Evolutionary conservation across 139 green algal genomes (phyloP), one percentile per base, ranked within the genome.

Genomic region (Chlorella vulgaris): DNA sequence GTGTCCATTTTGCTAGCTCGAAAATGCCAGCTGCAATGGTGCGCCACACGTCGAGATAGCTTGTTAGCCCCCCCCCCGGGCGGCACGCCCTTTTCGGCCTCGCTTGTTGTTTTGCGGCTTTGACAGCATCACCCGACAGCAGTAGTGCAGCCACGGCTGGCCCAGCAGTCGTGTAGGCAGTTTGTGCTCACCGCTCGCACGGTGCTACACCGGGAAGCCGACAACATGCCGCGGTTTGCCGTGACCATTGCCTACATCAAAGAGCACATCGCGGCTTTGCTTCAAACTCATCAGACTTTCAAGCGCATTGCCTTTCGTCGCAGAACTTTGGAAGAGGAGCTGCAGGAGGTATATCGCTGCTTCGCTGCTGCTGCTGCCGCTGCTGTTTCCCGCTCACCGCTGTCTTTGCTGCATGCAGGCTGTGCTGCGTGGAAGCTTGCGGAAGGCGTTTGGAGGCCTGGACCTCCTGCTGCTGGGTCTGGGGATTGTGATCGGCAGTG

Each of bases 261-360:
- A 10, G 69, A 88, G 8, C 85, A 78, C 50, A 38, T 39, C 7
- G 24, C 36, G 3, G 84, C 55, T 3, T 4, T 88, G 29, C 51
- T 36, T 7, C 39, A 84, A 5, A 69, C 67, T 1, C 84, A 80
- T 4, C 51, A 77, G n/a, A 51, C 86, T 15, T 58, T 88, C 10
- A 29, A 67, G 26, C 39, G 80, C 13, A 39, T 86, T 4, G 74
- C 80, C 39, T 88, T 88, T 22, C 53, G 78, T 4, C 62, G 58
- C 22, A 74, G 84, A 15, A 88, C 80, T 35, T 65, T 88, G 19
- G 84, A 88, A 55, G 80, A 88, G 35, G 77, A 88, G 39, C 65
- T 88, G 21, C 78, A 85, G 35, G 65, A 87, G 68, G 83, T 84
- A 35, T 26, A 67, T n/a, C 19, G 1, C 24, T 10, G 2, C 2